Evolutionary conservation across 2,329 filamentous ascomycete species (phyloP).

Genomic region (Hymenoscyphus repandus): DNA sequence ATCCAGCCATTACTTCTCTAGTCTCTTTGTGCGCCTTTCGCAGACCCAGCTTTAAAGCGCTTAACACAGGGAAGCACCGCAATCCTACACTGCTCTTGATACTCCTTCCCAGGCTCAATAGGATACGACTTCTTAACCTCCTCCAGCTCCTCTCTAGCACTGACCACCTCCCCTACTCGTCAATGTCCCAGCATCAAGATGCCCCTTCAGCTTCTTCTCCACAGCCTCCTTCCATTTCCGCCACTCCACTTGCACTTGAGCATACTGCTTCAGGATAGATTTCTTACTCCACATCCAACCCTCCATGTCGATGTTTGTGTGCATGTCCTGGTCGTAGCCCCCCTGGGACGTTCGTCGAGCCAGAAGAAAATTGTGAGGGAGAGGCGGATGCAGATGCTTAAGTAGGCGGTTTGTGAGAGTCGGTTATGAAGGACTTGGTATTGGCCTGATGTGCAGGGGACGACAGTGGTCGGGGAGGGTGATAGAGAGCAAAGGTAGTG

Average conservation of each 20-base stretch:
- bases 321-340: slow-evolving; percentile 16
- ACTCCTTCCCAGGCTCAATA: not conserved
- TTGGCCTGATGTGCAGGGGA: slow-evolving; percentile 10
- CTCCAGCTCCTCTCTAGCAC: not conserved
- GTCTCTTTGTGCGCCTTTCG: slow-evolving; percentile 4
- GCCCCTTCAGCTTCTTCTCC: not conserved
- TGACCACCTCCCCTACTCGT: not conserved
- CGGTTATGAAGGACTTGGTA: slow-evolving; percentile 27
- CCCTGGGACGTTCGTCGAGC: slow-evolving; percentile 14
- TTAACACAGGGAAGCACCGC: slow-evolving; percentile 18
- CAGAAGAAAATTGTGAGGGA: slow-evolving; percentile 25
- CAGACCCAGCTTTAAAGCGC: slow-evolving; percentile 19
- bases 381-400: slow-evolving; percentile 20
- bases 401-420: slow-evolving; percentile 23
- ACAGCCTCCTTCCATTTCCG: not conserved
- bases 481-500: slow-evolving; percentile 18
- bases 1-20: not conserved
- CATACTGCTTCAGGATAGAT: not conserved
- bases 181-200: not conserved
- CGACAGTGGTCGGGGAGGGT: not conserved
- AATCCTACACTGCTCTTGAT: slow-evolving; percentile 13
- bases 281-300: slow-evolving; percentile 14
- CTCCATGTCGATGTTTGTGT: slow-evolving; percentile 8
- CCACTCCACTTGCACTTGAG: not conserved
- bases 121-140: not conserved